phyloP scores from a whole-genome alignment of 495 filamentous ascomycete species.

The Niebla homalea region DNA sequence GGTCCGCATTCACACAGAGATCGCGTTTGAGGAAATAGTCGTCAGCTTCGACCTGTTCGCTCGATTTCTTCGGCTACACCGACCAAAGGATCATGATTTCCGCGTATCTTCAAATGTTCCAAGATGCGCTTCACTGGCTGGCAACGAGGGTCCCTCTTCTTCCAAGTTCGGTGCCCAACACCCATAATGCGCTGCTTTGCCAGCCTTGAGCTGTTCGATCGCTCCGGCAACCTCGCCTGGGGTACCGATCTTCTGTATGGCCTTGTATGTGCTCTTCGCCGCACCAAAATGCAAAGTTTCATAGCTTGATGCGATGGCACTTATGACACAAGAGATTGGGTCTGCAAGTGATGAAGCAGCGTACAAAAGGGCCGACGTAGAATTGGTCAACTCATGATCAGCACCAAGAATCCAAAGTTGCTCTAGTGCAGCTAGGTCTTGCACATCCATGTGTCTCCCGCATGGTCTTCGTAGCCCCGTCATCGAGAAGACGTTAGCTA shows the following conservation, averaged over 20 bases:
- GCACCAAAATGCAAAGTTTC: constrained; percentile 42
- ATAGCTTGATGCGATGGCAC: constrained; percentile 27
- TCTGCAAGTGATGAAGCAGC: constrained; percentile 36
- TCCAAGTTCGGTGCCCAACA: constrained; percentile 43
- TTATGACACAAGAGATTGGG: constrained; percentile 27
- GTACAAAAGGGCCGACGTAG: constrained; percentile 38
- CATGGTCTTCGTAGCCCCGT: not conserved
- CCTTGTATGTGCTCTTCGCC: constrained; percentile 35
- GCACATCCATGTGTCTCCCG: constrained; percentile 22
- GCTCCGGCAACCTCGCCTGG: constrained; percentile 29
- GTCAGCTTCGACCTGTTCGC: constrained; percentile 28
- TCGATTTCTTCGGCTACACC: constrained; percentile 37
- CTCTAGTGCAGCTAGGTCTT: constrained; percentile 24
- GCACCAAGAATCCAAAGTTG: constrained; percentile 32
- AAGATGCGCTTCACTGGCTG: constrained; percentile 27
- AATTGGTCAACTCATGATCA: constrained; percentile 42
- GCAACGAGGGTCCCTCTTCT: constrained; percentile 34
- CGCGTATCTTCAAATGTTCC: constrained; percentile 24
- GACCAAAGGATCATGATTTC: constrained; percentile 29
- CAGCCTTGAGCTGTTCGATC: constrained; percentile 33
- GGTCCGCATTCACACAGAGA: constrained; percentile 40
- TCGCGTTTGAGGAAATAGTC: constrained; percentile 35
- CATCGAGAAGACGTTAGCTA: constrained; percentile 6
- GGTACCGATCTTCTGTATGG: constrained; percentile 29
- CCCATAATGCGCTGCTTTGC: constrained; percentile 37